A percentile compares a stretch with the other conserved stretches of the same genome.
phyloP scores from a whole-genome alignment of 352 stramenopile genomes.

The Phytophthora macrochlamydospora region DNA sequence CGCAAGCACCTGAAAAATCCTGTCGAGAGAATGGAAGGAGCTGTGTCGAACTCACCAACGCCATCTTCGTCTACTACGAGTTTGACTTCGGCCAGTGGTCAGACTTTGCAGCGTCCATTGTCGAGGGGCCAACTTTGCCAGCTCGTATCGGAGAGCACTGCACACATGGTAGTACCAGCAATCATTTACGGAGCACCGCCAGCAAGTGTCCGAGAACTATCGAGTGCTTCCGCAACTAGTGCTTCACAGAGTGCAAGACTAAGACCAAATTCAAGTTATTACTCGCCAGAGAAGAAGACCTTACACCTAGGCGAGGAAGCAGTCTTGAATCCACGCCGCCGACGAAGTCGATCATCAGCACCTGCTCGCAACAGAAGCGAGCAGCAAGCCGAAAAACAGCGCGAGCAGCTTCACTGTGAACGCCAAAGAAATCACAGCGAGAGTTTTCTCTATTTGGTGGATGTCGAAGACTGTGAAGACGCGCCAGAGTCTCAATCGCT shows the following conservation, averaged over 20 bases:
- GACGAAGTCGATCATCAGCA: conserved; percentile 5
- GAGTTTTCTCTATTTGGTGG: conserved; percentile 32
- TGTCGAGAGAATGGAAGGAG: conserved; percentile 50
- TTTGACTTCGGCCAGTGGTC: conserved; percentile 7
- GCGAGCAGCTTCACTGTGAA: conserved; percentile 3
- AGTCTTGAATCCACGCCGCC: conserved; percentile 18
- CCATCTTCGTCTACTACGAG: not conserved
- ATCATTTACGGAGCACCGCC: conserved; percentile 19
- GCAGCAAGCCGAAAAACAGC: not conserved
- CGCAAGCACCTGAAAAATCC: conserved; percentile 70
- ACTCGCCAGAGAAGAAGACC: conserved; percentile 1
- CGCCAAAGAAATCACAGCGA: conserved; percentile 14
- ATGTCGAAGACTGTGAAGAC: conserved; percentile 17
- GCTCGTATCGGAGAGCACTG: conserved; percentile 21
- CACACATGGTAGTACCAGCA: conserved; percentile 28
- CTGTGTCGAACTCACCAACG: conserved; percentile 4
- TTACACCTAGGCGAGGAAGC: conserved; percentile 8
- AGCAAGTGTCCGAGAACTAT: not conserved
- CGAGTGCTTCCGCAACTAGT: not conserved
- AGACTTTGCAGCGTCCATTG: conserved; percentile 26
- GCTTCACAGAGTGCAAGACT: conserved; percentile 8
- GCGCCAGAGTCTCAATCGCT: conserved; percentile 19
- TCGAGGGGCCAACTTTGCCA: conserved; percentile 23
- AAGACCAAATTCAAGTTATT: conserved; percentile 9
- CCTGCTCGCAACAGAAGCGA: conserved; percentile 3